These are phyloP conservation scores for Purpureocillium takamizusanense DNA, from an alignment of 2,329 filamentous ascomycete species.

Conservation along the genomic window DNA sequence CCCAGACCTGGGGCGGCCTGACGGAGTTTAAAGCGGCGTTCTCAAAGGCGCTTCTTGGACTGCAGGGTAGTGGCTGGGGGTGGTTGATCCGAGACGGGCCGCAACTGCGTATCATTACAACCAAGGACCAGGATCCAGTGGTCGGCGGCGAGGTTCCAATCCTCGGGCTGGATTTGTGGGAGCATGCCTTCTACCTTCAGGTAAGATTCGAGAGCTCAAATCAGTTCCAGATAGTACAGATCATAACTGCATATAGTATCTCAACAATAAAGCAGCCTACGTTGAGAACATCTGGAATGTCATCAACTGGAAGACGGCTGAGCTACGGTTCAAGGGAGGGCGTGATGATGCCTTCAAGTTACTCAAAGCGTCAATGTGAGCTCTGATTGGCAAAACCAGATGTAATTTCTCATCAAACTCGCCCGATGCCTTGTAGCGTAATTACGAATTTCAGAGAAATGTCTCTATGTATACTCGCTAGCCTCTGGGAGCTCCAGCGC, in stretches of 20 bases:
- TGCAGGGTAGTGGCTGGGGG: conserved; percentile 83
- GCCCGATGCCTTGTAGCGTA: too few relatives aligned
- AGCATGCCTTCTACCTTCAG: conserved; percentile 86
- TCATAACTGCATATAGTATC: conserved; percentile 43
- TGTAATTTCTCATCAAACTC: too few relatives aligned
- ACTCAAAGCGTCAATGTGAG: conserved; percentile 31
- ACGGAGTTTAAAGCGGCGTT: conserved; percentile 59
- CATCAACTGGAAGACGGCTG: conserved; percentile 67
- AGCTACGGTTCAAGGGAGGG: conserved; percentile 47
- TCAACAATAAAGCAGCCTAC: conserved; percentile 68
- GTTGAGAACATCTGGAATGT: conserved; percentile 70
- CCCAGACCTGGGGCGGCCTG: conserved; percentile 58
- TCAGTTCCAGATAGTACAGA: too few relatives aligned
- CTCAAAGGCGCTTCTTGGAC: conserved; percentile 52
- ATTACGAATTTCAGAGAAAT: too few relatives aligned
- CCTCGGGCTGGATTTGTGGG: conserved; percentile 83
- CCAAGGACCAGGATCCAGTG: conserved; percentile 80
- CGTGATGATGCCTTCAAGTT: conserved; percentile 36
- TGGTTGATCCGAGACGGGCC: conserved; percentile 65
- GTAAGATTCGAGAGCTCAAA: conserved; percentile 24
- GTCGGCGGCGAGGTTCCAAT: conserved; percentile 57
- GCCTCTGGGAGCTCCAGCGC: too few relatives aligned
- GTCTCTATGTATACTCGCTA: too few relatives aligned
- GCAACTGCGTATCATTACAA: conserved; percentile 62
- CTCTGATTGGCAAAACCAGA: too few relatives aligned